These are phyloP conservation scores for Cercospora janseana DNA, from an alignment of 2,329 filamentous ascomycete species.

Conservation along the genomic window DNA sequence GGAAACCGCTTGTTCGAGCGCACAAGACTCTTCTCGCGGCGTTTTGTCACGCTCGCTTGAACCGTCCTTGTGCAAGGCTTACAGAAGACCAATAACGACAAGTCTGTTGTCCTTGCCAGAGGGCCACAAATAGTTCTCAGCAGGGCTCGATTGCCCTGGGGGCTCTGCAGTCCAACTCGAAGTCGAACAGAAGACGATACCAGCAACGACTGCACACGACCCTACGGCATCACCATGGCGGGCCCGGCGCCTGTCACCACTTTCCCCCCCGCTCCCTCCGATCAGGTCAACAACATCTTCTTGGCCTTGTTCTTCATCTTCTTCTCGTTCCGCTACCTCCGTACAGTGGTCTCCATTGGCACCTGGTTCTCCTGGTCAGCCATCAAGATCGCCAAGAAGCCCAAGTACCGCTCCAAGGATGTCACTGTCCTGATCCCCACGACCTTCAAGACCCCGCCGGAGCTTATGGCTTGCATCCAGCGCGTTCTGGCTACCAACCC, in stretches of 20 bases:
- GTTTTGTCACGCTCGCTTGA: constrained; percentile 13
- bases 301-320: constrained; percentile 20
- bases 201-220: background rate
- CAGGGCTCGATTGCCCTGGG: no score
- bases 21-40: constrained; percentile 14
- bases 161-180: no score
- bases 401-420: constrained; percentile 31
- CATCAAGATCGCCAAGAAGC: constrained; percentile 27
- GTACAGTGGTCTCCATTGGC: constrained; percentile 34
- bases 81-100: background rate
- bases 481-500: constrained; percentile 31
- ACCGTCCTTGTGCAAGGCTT: constrained; percentile 17
- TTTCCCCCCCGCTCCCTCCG: background rate
- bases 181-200: no score
- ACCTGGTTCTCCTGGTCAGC: constrained; percentile 33
- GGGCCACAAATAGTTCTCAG: no score
- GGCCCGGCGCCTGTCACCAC: background rate
- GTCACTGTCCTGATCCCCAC: constrained; percentile 38
- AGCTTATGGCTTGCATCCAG: constrained; percentile 33
- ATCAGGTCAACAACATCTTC: background rate
- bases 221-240: background rate
- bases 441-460: constrained; percentile 34
- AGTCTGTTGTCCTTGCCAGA: no score
- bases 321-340: constrained; percentile 31
- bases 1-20: constrained; percentile 11